Conservation (phyloP, 2,329 filamentous ascomycete species). For the Microsporum canis region DNA sequence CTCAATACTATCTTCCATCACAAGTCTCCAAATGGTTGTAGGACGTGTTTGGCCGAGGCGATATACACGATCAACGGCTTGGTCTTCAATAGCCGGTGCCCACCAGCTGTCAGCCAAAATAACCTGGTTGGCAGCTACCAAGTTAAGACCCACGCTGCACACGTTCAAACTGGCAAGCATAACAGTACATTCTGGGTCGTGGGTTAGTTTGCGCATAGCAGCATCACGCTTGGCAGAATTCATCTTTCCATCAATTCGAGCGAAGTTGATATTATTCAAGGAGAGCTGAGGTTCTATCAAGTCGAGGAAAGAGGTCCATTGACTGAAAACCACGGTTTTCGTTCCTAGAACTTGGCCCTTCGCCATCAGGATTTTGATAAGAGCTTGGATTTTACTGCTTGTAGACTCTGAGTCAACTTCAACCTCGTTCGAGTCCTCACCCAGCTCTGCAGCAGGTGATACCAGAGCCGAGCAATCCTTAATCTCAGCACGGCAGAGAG, state of each 20-base stretch:
- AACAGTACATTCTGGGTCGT: constrained; percentile 56
- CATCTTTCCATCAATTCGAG: constrained; percentile 75
- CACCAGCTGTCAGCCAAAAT: constrained; percentile 81
- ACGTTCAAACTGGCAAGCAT: constrained; percentile 73
- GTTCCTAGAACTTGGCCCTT: constrained; percentile 53
- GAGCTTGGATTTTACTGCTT: constrained; percentile 71
- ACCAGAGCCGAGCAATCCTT: constrained; percentile 51
- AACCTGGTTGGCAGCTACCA: constrained; percentile 76
- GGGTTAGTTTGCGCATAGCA: constrained; percentile 56
- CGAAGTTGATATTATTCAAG: constrained; percentile 49
- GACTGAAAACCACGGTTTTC: constrained; percentile 72
- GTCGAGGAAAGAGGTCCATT: constrained; percentile 70
- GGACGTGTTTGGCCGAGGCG: constrained; percentile 69
- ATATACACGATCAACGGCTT: constrained; percentile 80
- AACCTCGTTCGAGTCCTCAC: constrained; percentile 37
- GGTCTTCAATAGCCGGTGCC: constrained; percentile 86
- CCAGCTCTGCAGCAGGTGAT: constrained; percentile 50
- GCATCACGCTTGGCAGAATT: constrained; percentile 56
- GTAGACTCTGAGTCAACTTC: constrained; percentile 52
- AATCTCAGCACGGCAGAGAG: constrained; percentile 66
- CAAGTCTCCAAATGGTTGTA: constrained; percentile 67
- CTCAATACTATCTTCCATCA: constrained; percentile 72
- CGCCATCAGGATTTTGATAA: constrained; percentile 63
- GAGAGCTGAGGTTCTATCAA: constrained; percentile 59
- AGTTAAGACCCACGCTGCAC: constrained; percentile 74